Evolutionary conservation across 331 rosid genomes (phyloP).

Genomic region (Stylosanthes scabra): DNA sequence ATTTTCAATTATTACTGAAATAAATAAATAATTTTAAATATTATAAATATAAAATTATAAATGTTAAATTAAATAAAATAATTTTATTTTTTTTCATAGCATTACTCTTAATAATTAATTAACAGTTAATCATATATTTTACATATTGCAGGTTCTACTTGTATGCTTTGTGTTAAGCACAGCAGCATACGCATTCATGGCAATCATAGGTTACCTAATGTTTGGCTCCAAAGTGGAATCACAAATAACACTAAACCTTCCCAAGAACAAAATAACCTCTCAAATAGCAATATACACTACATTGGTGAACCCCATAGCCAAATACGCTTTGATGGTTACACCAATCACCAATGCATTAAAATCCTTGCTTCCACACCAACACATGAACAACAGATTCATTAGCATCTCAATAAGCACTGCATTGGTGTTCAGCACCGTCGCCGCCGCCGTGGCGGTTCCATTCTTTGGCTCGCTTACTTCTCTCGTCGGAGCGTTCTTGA

Average conservation of each 20-base stretch:
- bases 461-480: constrained; percentile 79
- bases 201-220: constrained; percentile 78
- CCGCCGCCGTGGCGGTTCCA: constrained; percentile 70
- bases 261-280: constrained; percentile 60
- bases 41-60: no score
- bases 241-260: constrained; percentile 76
- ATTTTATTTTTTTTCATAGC: no score
- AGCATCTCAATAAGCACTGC: constrained; percentile 49
- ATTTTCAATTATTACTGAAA: no score
- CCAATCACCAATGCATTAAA: constrained; percentile 72
- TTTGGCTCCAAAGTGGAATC: constrained; percentile 68
- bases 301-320: constrained; percentile 77
- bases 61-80: no score
- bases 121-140: no score
- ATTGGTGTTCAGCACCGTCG: constrained; percentile 30
- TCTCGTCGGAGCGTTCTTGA: constrained; percentile 77
- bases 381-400: constrained; percentile 44
- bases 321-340: constrained; percentile 81
- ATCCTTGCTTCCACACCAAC: constrained; percentile 41
- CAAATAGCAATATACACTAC: constrained; percentile 79
- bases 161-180: constrained; percentile 74
- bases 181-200: constrained; percentile 70
- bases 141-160: constrained; percentile 62
- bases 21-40: no score
- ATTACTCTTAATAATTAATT: no score